Percentiles rank a stretch among this genome's conserved stretches.
These are phyloP conservation scores for Cymodocea nodosa DNA, from an alignment of 116 monocot genomes.

Conservation along the genomic window DNA sequence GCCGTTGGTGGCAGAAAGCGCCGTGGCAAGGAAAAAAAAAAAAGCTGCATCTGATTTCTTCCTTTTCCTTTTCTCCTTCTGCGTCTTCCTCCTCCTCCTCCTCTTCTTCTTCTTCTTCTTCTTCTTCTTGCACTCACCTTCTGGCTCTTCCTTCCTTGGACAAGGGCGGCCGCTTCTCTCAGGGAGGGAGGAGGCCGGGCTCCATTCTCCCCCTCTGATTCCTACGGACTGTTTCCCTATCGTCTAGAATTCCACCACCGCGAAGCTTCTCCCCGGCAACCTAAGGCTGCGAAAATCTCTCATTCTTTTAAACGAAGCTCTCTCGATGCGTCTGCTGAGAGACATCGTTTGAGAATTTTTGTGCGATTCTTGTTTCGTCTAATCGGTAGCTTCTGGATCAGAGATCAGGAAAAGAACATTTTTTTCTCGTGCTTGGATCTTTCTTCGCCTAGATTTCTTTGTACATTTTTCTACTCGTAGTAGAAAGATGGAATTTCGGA, in stretches of 20 bases:
- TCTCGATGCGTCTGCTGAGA: too few species aligned
- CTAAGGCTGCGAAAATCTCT: too few species aligned
- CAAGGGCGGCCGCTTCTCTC: background rate
- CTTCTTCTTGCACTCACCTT: background rate
- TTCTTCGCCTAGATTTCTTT: too few species aligned
- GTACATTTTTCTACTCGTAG: too few species aligned
- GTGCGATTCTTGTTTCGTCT: too few species aligned
- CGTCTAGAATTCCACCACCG: background rate
- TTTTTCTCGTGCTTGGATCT: too few species aligned
- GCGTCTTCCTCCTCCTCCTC: background rate
- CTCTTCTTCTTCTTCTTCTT: background rate
- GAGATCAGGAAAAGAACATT: too few species aligned
- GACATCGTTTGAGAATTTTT: too few species aligned
- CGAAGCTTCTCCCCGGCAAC: background rate
- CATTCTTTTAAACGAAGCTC: too few species aligned
- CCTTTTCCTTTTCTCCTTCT: background rate
- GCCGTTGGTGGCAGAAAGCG: background rate
- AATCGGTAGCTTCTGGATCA: too few species aligned
- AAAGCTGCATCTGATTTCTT: slow-evolving; percentile 6
- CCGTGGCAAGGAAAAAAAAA: background rate
- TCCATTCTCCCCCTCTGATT: background rate
- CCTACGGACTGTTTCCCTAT: background rate
- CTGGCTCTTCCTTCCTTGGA: slow-evolving; percentile 3
- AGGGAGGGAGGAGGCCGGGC: background rate
- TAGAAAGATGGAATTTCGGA: too few species aligned